Base-by-base conservation (phyloP, 2,329 filamentous ascomycete genomes). In the Colletotrichum horii region DNA sequence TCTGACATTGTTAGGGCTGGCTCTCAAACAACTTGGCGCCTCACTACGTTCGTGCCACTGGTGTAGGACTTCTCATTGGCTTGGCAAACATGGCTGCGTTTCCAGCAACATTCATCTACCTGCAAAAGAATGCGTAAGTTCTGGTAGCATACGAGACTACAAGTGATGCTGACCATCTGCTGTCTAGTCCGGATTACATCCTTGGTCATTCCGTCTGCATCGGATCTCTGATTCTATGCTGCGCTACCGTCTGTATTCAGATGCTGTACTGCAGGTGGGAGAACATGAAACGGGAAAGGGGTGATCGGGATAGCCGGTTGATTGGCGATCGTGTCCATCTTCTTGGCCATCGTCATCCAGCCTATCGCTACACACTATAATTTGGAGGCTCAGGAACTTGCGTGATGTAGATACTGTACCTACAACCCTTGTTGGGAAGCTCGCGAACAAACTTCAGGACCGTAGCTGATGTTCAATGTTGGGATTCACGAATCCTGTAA, bases 71-170 rank as follows among this genome's bases (percentile, higher is more conserved):
- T 55, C 82, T 86, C 64, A 84, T 87, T 38, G 83, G 83, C 7
- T 78, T 87, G 52, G 65, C 65, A 26, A 67, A 67, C 12, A 52
- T 30, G 26, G 24, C 65, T 34, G 85, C 86, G 11, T 88, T 88
- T 69, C 82, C 87, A 11, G 86, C 84, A 3, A 85, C 87, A 0
- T 87, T 87, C 70, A 85, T 85, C 24, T 87, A 87, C 76, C 80
- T 88, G 6, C 78, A 80, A n/a, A 78, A 82, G 71, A 86, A 88
- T 79, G 84, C 83, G 79, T 85, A 78, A 79, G 83, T 83, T 38
- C 0, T 81, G 43, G n/a, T 7, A 4, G n/a, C n/a, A 52, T 52
- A 2, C n/a, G 11, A 7, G 43, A 52, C 11, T 14, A 14, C 43
- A 52, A 3, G 43, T 22, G 28, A n/a, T 5, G 3, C 15, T 61